Percentiles rank a stretch among this genome's conserved stretches.
phyloP scores from a whole-genome alignment of 2,329 filamentous ascomycete genomes.

The Colletotrichum sp. region DNA sequence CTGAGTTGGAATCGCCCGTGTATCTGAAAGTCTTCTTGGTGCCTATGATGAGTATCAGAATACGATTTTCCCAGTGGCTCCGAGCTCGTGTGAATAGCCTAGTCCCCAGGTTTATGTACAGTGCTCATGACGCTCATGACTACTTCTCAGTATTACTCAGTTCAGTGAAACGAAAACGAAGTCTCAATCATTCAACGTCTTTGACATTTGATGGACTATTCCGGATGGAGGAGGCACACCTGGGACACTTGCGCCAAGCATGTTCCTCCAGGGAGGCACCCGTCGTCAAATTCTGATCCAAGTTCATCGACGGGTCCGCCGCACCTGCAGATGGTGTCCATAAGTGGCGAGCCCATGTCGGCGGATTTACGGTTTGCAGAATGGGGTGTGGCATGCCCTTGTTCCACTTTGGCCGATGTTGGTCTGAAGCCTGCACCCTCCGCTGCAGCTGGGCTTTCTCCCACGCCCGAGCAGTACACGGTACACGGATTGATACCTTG shows the following conservation, averaged over 20 bases:
- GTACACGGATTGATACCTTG: neutral
- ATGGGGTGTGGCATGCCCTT: neutral
- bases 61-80: fast-evolving
- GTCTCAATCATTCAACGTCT: neutral
- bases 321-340: neutral
- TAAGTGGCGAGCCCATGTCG: neutral
- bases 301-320: neutral
- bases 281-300: neutral
- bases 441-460: neutral
- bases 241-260: neutral
- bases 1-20: neutral
- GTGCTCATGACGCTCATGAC: neutral
- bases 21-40: neutral
- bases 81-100: neutral
- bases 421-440: neutral
- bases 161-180: fast-evolving
- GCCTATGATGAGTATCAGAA: fast-evolving
- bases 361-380: constrained; percentile 7
- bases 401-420: neutral
- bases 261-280: neutral
- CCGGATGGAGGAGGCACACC: neutral
- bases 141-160: neutral
- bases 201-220: neutral
- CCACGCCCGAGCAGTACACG: neutral
- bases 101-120: neutral